phyloP scores from a whole-genome alignment of 352 stramenopile species.

The Globisporangium barbulae region DNA sequence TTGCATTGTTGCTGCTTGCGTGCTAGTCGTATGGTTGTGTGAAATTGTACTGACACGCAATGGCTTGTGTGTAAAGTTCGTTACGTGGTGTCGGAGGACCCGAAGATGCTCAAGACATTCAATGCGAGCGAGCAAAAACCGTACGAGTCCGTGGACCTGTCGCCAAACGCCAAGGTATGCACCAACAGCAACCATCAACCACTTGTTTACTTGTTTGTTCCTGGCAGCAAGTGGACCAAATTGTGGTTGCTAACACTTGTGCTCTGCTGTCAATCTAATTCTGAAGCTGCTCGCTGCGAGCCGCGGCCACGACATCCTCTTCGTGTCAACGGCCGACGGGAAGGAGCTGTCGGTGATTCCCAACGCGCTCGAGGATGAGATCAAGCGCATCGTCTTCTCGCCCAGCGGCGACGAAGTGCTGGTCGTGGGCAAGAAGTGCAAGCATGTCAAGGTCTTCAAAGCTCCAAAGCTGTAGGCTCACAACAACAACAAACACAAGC shows the following conservation, averaged over 20 bases:
- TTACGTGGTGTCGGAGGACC: slow-evolving; percentile 76
- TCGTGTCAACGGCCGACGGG: slow-evolving; percentile 48
- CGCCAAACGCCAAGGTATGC: slow-evolving; percentile 62
- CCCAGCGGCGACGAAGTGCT: slow-evolving; percentile 60
- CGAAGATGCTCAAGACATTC: slow-evolving; percentile 64
- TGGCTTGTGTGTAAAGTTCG: slow-evolving; percentile 34
- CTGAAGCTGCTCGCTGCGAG: slow-evolving; percentile 53
- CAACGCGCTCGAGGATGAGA: slow-evolving; percentile 57
- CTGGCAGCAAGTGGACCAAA: background rate
- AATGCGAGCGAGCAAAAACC: slow-evolving; percentile 46
- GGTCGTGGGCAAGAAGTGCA: slow-evolving; percentile 59
- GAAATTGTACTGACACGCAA: background rate
- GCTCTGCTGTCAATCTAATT: background rate
- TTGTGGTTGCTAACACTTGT: background rate
- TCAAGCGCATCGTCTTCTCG: slow-evolving; percentile 63
- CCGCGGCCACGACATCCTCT: slow-evolving; percentile 52
- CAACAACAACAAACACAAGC: background rate
- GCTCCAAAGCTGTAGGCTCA: slow-evolving; percentile 27
- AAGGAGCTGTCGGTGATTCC: slow-evolving; percentile 47
- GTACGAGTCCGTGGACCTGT: slow-evolving; percentile 61
- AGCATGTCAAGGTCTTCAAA: slow-evolving; percentile 73
- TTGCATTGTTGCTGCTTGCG: background rate
- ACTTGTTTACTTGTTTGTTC: background rate
- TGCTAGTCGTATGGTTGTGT: background rate
- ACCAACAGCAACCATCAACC: background rate